Base-by-base conservation (phyloP, 2,329 filamentous ascomycete genomes). In the Fusarium concolor region DNA sequence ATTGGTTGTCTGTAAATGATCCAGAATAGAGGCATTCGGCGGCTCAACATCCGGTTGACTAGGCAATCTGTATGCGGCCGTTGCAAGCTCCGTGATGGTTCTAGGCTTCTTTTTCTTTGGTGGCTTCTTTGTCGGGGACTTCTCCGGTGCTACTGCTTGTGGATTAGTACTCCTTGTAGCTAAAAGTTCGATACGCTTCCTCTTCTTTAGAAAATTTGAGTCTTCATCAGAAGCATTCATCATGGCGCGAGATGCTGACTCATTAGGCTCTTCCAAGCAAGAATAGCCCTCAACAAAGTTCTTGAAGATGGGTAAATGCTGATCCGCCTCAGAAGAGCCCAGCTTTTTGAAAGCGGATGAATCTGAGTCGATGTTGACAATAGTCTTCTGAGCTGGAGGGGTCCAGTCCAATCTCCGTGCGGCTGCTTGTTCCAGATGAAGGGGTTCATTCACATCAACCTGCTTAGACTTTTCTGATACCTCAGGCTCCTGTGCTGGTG, bases 61-160 rank as follows among this genome's bases (percentile, higher is more conserved):
- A 14, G 72, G 56, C 39, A 62, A 56, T 55, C 75, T 73, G 74
- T 94, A 96, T 6, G 88, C 87, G 14, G 92, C 90, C 2, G 90
- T 95, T 12, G 92, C 92, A 49, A 92, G 80, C 39, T 89, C 92
- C 0, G 93, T 97, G 57, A 97, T 90, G 0, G 93, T 96, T 39
- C 88, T 88, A 1, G 89, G 79, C 76, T 91, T 94, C 78, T 92
- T 93, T 76, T 92, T 93, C 77, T 87, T 89, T 5, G 84, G 79
- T 7, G 82, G 81, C 68, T 88, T 90, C 22, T 79, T 75, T 73
- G 86, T 87, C 0, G 79, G 79, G 2, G 79, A 78, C 18, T 72
- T 76, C 42, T 74, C 63, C 14, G 57, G 65, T 2, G 71, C 67
- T 9, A 69, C n/a, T 5, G 41, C 73, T 51, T 59, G 66, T 47